These are phyloP conservation scores for Astragalus glycyphyllos DNA, from an alignment of 306 rosid genomes.

Conservation along the genomic window DNA sequence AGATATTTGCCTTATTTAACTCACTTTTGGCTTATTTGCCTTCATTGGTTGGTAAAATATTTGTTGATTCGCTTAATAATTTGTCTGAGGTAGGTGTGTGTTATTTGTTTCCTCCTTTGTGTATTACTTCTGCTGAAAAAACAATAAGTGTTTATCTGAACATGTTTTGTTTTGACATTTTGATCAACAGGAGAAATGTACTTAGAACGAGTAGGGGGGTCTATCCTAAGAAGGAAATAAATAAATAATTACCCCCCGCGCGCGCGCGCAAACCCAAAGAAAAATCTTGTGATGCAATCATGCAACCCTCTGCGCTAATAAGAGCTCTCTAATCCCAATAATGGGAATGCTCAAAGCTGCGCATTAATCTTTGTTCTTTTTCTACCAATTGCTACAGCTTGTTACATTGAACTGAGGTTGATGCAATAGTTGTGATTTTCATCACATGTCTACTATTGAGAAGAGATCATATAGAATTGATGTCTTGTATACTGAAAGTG, in stretches of 20 bases:
- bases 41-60: constrained; percentile 25
- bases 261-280: not conserved
- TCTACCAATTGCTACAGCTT: not conserved
- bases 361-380: not conserved
- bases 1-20: no score
- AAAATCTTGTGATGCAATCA: not conserved
- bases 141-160: constrained; percentile 13
- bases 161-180: constrained; percentile 19
- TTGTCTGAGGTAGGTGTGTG: constrained; percentile 16
- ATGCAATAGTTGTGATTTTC: constrained; percentile 17
- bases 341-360: constrained; percentile 3
- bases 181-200: constrained; percentile 9
- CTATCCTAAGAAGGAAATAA: constrained; percentile 8
- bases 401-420: constrained; percentile 14
- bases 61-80: not conserved
- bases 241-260: no score
- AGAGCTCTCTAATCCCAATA: constrained; percentile 11
- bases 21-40: constrained; percentile 7
- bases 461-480: constrained; percentile 15
- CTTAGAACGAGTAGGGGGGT: not conserved
- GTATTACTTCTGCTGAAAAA: not conserved
- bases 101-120: not conserved
- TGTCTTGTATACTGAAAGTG: not conserved
- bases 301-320: not conserved
- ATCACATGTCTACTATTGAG: constrained; percentile 16